Base-by-base conservation (phyloP, 2,329 filamentous ascomycete species). In the Pyrenophora teres region DNA sequence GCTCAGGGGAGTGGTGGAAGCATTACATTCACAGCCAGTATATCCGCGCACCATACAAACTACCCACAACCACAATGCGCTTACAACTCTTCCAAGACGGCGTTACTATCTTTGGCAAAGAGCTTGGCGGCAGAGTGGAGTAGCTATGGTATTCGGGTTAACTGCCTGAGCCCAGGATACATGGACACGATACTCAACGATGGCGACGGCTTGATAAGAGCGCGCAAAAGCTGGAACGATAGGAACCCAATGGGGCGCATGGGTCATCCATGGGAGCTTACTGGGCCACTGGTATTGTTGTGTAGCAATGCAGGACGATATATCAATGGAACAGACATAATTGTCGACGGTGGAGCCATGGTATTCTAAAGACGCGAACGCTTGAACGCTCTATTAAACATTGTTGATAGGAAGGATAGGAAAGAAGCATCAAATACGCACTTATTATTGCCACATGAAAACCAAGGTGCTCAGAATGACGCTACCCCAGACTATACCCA, bases 151-250 rank as follows among this genome's bases (percentile, higher is more conserved):
- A 89, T 92, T 54, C 74, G 86, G 2, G 85, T 88, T 4, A 92
- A 92, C 61, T 83, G 79, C 15, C 79, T 92, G 38, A 85, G 81
- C 33, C 89, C 89, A 0, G 88, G 88, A 0, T 92, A 92, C 62
- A 90, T 91, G 84, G 87, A 90, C 63, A 90, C 87, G 0, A 82
- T 89, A 10, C 72, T 92, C 40, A 92, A 90, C 63, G 85, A 85
- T 52, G 86, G 86, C 0, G 79, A 81, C 6, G 83, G 82, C 0
- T 68, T 89, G 40, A 78, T 78, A 9, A 76, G 77, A 32, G 79
- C 80, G 32, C 76, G 82, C 50, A 74, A 74, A 25, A 76, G 80
- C 2, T 89, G 87, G 87, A 77, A 77, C 18, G 74, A 73, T 30
- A 75, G 84, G 48, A 85, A 86, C 65, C 86, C 87, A 0, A 80